Evolutionary conservation across 1,284 basidiomycete genomes (phyloP).

Genomic region (Cutaneotrichosporon sp.): DNA sequence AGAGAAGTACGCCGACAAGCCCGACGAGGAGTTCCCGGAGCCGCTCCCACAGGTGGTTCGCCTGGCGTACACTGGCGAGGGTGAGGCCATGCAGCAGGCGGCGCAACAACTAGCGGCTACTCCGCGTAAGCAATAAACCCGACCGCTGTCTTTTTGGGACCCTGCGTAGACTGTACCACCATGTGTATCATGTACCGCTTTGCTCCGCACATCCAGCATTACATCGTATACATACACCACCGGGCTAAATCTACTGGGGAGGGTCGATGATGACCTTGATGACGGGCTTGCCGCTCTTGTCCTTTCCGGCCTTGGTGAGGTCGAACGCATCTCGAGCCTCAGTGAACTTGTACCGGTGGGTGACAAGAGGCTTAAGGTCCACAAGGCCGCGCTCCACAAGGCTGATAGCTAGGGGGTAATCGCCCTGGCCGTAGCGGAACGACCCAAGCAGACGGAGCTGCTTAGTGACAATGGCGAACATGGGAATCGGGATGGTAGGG

Average conservation of each 20-base stretch:
- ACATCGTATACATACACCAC: too few relatives aligned
- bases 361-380: slow-evolving; percentile 54
- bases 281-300: slow-evolving; percentile 53
- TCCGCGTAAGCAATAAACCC: not conserved
- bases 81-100: not conserved
- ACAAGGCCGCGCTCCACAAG: slow-evolving; percentile 54
- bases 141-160: not conserved
- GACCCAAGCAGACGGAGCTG: slow-evolving; percentile 44
- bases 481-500: slow-evolving; percentile 38
- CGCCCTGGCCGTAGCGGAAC: slow-evolving; percentile 49
- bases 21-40: slow-evolving; percentile 23
- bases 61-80: slow-evolving; percentile 22
- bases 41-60: slow-evolving; percentile 37
- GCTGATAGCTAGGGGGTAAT: slow-evolving; percentile 54
- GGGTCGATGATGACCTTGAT: slow-evolving; percentile 48
- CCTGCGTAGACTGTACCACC: not conserved
- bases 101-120: not conserved
- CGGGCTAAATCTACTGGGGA: slow-evolving; percentile 24
- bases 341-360: slow-evolving; percentile 57
- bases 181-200: too few relatives aligned
- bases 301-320: slow-evolving; percentile 61
- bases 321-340: slow-evolving; percentile 55
- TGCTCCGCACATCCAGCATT: too few relatives aligned
- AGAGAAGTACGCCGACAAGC: slow-evolving; percentile 1
- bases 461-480: slow-evolving; percentile 44